Percentiles rank a stretch among this genome's conserved stretches.
phyloP scores from a whole-genome alignment of 345 rosid species.

The Eutrema heterophyllum region DNA sequence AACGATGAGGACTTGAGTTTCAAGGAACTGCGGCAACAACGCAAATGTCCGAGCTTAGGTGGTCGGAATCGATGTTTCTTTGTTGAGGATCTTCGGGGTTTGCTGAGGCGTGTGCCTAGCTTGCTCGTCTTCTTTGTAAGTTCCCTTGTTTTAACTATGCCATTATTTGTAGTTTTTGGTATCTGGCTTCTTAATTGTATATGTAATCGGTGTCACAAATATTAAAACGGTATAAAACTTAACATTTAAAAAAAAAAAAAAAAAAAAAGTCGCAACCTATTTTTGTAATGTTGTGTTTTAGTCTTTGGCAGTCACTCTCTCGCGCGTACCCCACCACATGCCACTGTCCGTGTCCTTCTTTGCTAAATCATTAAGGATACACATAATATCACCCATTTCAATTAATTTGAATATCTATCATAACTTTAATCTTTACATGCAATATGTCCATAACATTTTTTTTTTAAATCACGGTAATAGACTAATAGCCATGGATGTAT shows the following conservation, averaged over 20 bases:
- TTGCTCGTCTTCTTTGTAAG: too few species aligned
- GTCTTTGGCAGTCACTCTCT: constrained; percentile 10
- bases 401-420: background rate
- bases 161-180: too few species aligned
- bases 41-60: too few species aligned
- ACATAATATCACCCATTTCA: background rate
- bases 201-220: too few species aligned
- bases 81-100: too few species aligned
- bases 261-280: background rate
- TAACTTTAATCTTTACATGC: constrained; percentile 18
- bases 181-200: too few species aligned
- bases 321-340: constrained; percentile 12
- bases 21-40: accelerated
- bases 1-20: too few species aligned
- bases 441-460: constrained; percentile 3
- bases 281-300: constrained; percentile 19
- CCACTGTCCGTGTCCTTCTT: background rate
- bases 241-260: too few species aligned
- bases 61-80: too few species aligned
- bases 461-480: constrained; percentile 11
- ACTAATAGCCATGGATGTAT: constrained; percentile 10
- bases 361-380: constrained; percentile 8
- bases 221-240: too few species aligned
- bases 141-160: too few species aligned
- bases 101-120: too few species aligned